These are phyloP conservation scores for Ustilaginoidea virens DNA, from an alignment of 2,329 filamentous ascomycete species.

Conservation along the genomic window DNA sequence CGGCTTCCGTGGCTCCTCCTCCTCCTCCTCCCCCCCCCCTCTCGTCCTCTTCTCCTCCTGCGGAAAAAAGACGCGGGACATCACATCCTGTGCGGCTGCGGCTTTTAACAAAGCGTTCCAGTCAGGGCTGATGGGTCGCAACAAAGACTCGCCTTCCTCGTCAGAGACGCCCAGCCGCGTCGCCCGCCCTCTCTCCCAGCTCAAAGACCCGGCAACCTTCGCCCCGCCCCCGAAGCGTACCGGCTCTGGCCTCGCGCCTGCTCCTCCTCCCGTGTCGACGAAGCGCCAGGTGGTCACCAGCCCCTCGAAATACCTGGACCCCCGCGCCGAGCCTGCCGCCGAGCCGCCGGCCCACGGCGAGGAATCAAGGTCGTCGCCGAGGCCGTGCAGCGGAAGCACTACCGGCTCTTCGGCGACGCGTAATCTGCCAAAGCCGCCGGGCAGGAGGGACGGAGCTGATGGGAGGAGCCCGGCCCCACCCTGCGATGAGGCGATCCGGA, in stretches of 20 bases:
- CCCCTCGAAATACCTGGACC: constrained; percentile 19
- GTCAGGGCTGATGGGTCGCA: constrained; percentile 30
- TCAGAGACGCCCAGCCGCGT: constrained; percentile 16
- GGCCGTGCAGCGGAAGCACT: constrained; percentile 42
- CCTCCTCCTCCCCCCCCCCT: no score
- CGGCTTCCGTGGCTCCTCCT: constrained; percentile 3
- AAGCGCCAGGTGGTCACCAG: constrained; percentile 14
- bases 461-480: constrained; percentile 16
- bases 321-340: constrained; percentile 7
- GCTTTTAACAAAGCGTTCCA: constrained; percentile 10
- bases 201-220: constrained; percentile 66
- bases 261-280: constrained; percentile 8
- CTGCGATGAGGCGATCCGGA: constrained; percentile 10
- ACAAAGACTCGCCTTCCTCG: constrained; percentile 14
- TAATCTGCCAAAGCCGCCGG: constrained; percentile 56
- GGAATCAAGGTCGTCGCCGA: constrained; percentile 12
- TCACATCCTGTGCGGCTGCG: no score
- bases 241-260: constrained; percentile 18
- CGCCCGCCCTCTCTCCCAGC: constrained; percentile 46
- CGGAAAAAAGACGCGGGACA: no score
- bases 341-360: constrained; percentile 1
- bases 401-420: constrained; percentile 56
- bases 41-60: no score
- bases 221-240: constrained; percentile 61
- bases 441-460: constrained; percentile 28